Evolutionary conservation across 495 filamentous ascomycete genomes (phyloP), one percentile per base, ranked within the genome.

Genomic region (Hypoxylon lienhwacheense): DNA sequence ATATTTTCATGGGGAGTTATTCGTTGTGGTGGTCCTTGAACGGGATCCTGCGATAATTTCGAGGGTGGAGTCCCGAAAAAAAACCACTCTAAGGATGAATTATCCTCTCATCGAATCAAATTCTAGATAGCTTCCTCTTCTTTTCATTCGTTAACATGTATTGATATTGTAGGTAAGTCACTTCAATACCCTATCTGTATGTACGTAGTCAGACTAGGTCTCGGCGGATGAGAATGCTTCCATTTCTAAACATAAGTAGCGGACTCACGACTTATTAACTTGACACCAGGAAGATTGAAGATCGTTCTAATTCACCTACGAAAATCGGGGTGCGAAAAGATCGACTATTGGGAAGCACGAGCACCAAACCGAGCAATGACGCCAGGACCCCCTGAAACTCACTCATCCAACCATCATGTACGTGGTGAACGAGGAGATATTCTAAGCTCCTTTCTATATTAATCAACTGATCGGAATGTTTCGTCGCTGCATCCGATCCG

Each of bases 1-100:
- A n/a, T 12, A 12, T 11, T 31, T 45, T 32, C 10, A 44, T 20
- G 19, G 15, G 6, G 33, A 19, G 20, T 7, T 34, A 21, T 49
- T 43, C 34, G 25, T 24, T 29, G 43, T 14, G 6, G 19, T 35
- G 35, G 22, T 14, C 19, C 31, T 47, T 7, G 15, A 26, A 44
- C 17, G 19, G n/a, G 19, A 55, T 47, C 45, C 46, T 55, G 51
- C 52, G 51, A 55, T 28, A 43, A 47, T 33, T 47, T 52, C 34
- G 35, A 52, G 21, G 47, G 58, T 55, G 58, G 58, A 61, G 58
- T 55, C 24, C 19, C 32, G 17, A 17, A 47, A 42, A 45, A 50
- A 36, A 36, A 21, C n/a, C 37, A 37, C 46, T 17, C 52, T 41
- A 52, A 52, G 26, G 22, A 31, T 46, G 10, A 11, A 50, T 53